phyloP scores from a whole-genome alignment of 1,284 basidiomycete genomes.

The Pseudozyma hubeiensis region DNA sequence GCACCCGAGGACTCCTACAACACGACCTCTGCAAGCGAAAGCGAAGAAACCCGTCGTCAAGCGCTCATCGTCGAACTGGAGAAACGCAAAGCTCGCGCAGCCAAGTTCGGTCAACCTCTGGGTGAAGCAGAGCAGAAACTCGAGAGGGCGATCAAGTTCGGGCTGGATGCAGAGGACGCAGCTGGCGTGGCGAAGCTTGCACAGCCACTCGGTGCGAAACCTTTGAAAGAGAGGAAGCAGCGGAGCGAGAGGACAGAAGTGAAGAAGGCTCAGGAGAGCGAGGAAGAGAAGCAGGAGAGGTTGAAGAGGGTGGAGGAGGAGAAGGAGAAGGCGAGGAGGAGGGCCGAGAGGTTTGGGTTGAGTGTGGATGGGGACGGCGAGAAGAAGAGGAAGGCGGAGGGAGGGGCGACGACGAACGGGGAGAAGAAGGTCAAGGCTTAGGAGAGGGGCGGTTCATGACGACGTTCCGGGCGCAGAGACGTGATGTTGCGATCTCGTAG shows the following conservation, averaged over 20 bases:
- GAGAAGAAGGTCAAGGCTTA: slow-evolving; percentile 30
- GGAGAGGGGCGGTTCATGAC: background rate
- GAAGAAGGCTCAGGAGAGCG: slow-evolving; percentile 18
- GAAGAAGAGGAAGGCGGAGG: slow-evolving; percentile 36
- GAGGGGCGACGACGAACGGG: background rate
- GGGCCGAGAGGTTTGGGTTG: slow-evolving; percentile 60
- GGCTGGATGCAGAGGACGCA: slow-evolving; percentile 43
- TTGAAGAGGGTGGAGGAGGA: slow-evolving; percentile 38
- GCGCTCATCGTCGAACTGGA: slow-evolving; percentile 57
- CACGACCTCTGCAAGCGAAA: background rate
- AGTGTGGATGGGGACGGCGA: slow-evolving; percentile 26
- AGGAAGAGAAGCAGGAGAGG: slow-evolving; percentile 41
- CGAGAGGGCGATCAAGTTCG: slow-evolving; percentile 61
- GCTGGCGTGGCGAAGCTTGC: slow-evolving; percentile 32
- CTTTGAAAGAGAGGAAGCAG: slow-evolving; percentile 1
- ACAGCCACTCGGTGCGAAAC: slow-evolving; percentile 18
- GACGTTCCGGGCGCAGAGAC: no score
- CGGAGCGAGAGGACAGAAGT: background rate
- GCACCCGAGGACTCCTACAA: background rate
- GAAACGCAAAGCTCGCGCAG: slow-evolving; percentile 62
- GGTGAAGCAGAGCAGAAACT: slow-evolving; percentile 61
- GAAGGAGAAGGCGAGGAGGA: slow-evolving; percentile 42
- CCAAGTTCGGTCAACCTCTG: slow-evolving; percentile 59
- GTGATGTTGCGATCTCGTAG: no score
- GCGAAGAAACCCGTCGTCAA: slow-evolving; percentile 45